Conservation (phyloP, 441 rosid genomes). For the Pelargonium cotyledonis region DNA sequence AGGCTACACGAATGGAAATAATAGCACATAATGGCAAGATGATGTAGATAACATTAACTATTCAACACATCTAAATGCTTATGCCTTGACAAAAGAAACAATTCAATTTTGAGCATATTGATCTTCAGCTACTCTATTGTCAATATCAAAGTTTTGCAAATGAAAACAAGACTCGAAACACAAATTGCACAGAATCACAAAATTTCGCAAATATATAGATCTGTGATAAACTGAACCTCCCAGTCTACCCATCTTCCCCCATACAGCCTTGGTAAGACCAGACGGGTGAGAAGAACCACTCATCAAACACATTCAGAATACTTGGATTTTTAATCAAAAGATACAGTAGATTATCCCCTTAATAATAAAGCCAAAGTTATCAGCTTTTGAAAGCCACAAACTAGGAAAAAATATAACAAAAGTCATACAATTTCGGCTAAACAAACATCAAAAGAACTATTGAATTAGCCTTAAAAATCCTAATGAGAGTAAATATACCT, state of each 20-base stretch:
- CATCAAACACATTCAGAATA: not conserved
- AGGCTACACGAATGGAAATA: conserved; percentile 14
- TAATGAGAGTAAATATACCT: conserved; percentile 37
- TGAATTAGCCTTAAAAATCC: not conserved
- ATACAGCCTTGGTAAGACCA: not conserved
- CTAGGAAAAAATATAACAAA: not conserved
- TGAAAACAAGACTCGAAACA: not conserved
- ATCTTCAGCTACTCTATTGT: not conserved
- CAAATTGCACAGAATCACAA: too few relatives aligned
- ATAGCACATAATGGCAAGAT: not conserved
- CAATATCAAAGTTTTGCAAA: not conserved
- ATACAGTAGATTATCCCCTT: not conserved
- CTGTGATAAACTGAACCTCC: not conserved
- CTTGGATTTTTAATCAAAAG: conserved; percentile 1
- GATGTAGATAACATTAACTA: not conserved
- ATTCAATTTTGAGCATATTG: not conserved
- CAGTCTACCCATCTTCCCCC: not conserved
- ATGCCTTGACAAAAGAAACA: too few relatives aligned
- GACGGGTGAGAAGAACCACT: not conserved
- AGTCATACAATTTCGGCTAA: not conserved
- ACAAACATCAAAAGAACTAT: conserved; percentile 5
- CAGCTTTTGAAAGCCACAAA: not conserved
- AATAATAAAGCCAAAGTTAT: not conserved
- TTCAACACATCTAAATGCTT: too few relatives aligned
- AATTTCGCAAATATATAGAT: not conserved